Percentiles rank a stretch among this genome's conserved stretches.
phyloP scores from a whole-genome alignment of 139 green algal genomes.

The Haematococcus lacustris region DNA sequence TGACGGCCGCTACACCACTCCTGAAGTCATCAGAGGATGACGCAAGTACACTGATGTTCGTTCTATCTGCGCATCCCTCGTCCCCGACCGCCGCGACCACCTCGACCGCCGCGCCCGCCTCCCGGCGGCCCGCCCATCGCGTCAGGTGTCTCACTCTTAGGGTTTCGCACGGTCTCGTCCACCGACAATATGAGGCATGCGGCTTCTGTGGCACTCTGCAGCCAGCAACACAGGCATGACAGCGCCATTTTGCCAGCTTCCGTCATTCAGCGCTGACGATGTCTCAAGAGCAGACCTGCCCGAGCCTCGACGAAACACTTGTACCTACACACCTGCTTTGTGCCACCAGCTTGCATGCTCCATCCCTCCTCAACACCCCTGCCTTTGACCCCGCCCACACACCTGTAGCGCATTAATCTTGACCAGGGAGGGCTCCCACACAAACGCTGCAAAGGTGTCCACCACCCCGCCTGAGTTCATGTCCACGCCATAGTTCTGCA shows the following conservation, averaged over 20 bases:
- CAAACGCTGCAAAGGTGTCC: constrained; percentile 88
- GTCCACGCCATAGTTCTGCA: constrained; percentile 83
- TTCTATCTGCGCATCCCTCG: background rate
- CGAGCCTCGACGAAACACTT: too few relatives aligned
- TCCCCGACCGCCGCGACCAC: constrained; percentile 18
- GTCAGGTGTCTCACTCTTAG: constrained; percentile 58
- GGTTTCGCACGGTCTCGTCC: constrained; percentile 96
- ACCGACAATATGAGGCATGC: constrained; percentile 93
- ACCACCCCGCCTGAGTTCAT: constrained; percentile 90
- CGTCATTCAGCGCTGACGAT: too few relatives aligned
- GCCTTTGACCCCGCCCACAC: too few relatives aligned
- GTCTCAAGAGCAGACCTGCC: too few relatives aligned
- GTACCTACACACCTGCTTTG: too few relatives aligned
- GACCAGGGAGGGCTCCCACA: constrained; percentile 94
- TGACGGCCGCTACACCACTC: too few relatives aligned
- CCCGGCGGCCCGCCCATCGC: constrained; percentile 22
- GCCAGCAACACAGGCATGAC: background rate
- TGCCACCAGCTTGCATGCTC: too few relatives aligned
- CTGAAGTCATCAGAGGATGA: too few relatives aligned
- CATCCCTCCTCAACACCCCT: too few relatives aligned
- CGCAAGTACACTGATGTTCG: too few relatives aligned
- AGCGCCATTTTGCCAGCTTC: too few relatives aligned
- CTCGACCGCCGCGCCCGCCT: constrained; percentile 15
- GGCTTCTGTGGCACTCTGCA: constrained; percentile 79
- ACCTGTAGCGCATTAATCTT: constrained; percentile 90